A percentile compares a stretch with the other conserved stretches of the same genome.
These are phyloP conservation scores for Telopea speciosissima DNA, from an alignment of 177 flowering plant species.

Conservation along the genomic window DNA sequence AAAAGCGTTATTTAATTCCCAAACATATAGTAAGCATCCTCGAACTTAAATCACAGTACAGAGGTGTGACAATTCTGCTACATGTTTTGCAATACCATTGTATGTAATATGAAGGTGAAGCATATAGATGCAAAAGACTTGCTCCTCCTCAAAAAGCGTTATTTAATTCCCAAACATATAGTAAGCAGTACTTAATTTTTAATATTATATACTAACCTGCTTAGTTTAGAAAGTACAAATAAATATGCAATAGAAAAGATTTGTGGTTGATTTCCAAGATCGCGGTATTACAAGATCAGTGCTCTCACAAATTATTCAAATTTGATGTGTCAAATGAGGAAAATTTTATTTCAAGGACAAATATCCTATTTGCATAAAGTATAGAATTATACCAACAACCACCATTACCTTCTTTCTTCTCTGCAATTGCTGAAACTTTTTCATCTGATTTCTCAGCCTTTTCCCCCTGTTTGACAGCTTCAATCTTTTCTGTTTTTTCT, in stretches of 20 bases:
- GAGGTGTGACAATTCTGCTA: neutral
- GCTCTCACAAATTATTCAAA: neutral
- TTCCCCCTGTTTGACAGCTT: conserved; percentile 19
- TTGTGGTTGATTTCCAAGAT: neutral
- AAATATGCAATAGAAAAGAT: neutral
- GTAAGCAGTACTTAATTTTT: no score
- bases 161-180: neutral
- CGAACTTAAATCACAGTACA: neutral
- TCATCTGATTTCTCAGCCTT: conserved; percentile 20
- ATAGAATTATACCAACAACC: neutral
- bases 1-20: neutral
- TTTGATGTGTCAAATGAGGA: neutral
- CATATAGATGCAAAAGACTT: neutral
- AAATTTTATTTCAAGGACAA: neutral
- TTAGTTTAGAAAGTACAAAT: neutral
- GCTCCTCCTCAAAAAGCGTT: neutral
- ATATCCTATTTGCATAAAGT: neutral
- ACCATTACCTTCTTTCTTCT: conserved; percentile 41
- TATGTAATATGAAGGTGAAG: neutral
- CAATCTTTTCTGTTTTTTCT: conserved; percentile 18
- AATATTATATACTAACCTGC: neutral
- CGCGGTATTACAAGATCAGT: neutral
- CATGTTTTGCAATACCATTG: neutral
- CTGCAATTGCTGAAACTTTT: conserved; percentile 16
- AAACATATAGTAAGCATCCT: no score